Conservation (phyloP, 1,284 basidiomycete species). For the Papiliotrema laurentii region DNA sequence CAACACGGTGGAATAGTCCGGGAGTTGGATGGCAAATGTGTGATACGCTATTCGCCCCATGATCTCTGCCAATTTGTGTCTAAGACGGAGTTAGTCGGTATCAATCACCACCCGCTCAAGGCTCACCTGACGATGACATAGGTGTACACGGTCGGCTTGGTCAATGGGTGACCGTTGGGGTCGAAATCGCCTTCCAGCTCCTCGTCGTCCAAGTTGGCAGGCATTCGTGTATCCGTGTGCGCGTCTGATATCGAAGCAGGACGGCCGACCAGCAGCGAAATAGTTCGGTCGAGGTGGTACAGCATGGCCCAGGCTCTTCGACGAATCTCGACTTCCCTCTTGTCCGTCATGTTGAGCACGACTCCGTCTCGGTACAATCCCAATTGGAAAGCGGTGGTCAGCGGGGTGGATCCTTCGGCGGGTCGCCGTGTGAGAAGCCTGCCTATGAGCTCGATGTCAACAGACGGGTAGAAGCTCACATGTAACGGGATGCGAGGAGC, state of each 20-base stretch:
- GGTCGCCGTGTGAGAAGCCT: slow-evolving; percentile 49
- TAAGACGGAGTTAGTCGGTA: slow-evolving; percentile 3
- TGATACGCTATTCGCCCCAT: slow-evolving; percentile 50
- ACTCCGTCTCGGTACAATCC: slow-evolving; percentile 50
- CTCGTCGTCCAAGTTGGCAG: slow-evolving; percentile 50
- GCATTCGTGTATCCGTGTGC: slow-evolving; percentile 48
- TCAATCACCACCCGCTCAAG: background rate
- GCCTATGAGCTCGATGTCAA: background rate
- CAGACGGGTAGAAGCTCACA: slow-evolving; percentile 40
- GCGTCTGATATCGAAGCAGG: slow-evolving; percentile 49
- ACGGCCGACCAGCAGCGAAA: slow-evolving; percentile 48
- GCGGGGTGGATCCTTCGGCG: slow-evolving; percentile 48
- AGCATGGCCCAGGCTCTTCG: slow-evolving; percentile 48
- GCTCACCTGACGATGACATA: slow-evolving; percentile 46
- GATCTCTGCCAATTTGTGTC: slow-evolving; percentile 47
- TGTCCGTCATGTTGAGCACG: slow-evolving; percentile 46
- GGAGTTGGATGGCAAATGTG: slow-evolving; percentile 50
- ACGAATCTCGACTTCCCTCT: slow-evolving; percentile 49
- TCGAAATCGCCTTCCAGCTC: slow-evolving; percentile 49
- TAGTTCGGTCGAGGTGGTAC: slow-evolving; percentile 48
- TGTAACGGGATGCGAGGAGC: slow-evolving; percentile 48
- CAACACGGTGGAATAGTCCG: slow-evolving; percentile 49
- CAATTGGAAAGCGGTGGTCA: slow-evolving; percentile 49
- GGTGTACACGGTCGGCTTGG: slow-evolving; percentile 47
- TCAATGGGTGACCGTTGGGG: slow-evolving; percentile 46